phyloP scores from a whole-genome alignment of 352 stramenopile species.

The Pythium periplocum region DNA sequence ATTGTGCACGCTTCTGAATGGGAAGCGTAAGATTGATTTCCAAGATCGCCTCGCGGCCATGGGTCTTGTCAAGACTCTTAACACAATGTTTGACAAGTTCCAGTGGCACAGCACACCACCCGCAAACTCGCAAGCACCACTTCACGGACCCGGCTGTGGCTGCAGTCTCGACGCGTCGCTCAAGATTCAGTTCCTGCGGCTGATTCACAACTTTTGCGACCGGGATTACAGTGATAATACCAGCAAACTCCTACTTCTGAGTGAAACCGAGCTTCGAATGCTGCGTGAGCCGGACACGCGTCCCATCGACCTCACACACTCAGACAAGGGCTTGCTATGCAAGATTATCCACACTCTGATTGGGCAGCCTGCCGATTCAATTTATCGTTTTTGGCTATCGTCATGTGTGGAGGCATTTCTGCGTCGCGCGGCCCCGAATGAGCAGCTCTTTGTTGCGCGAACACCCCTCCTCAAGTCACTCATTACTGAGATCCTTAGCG shows the following conservation, averaged over 20 bases:
- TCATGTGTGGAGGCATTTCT: conserved; percentile 96
- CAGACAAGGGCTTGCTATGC: conserved; percentile 83
- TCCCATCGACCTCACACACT: conserved; percentile 59
- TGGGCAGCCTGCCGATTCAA: conserved; percentile 88
- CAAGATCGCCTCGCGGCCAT: conserved; percentile 84
- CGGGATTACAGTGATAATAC: conserved; percentile 86
- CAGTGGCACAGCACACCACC: conserved; percentile 69
- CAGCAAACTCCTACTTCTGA: conserved; percentile 80
- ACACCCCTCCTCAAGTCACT: conserved; percentile 86
- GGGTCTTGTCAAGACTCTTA: conserved; percentile 88
- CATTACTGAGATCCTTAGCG: conserved; percentile 84
- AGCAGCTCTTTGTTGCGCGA: conserved; percentile 90
- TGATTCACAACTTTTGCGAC: conserved; percentile 97
- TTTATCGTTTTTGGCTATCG: conserved; percentile 95
- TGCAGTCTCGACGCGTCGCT: conserved; percentile 93
- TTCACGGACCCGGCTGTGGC: conserved; percentile 87
- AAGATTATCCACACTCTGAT: conserved; percentile 90
- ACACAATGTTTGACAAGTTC: conserved; percentile 94
- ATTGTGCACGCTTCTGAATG: conserved; percentile 93
- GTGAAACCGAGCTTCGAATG: conserved; percentile 50
- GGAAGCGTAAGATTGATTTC: conserved; percentile 91
- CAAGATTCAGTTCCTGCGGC: conserved; percentile 93
- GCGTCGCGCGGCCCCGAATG: conserved; percentile 68
- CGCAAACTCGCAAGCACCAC: conserved; percentile 38
- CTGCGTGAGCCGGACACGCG: conserved; percentile 38